Evolutionary conservation across 345 rosid genomes (phyloP), one percentile per base, ranked within the genome.

Genomic region (Citrus unshiu): DNA sequence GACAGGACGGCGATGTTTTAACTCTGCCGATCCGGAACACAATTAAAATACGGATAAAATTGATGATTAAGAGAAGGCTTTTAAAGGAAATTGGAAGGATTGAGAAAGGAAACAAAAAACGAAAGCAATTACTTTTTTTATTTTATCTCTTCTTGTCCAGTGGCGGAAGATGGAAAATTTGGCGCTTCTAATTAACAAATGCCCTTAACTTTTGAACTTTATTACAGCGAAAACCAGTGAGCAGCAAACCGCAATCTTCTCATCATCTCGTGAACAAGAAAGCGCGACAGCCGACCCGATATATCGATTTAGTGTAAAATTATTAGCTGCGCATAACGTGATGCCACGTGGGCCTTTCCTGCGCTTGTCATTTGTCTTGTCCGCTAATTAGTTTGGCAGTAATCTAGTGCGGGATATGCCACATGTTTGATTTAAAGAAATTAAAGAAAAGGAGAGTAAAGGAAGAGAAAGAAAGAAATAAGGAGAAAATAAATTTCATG

Each of bases 301-400:
- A 80, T 54, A 51, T 73, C 18, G n/a, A 39, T 9, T 18, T 35
- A 1, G 16, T 9, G n/a, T 29, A 9, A 32, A 57, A 49, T 77
- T 35, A 46, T 63, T 74, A 30, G 75, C 35, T 29, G 71, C 40
- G 19, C 32, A 18, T 25, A 57, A 27, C 61, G 10, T 70, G 62
- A 51, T 40, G 84, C 79, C 82, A 82, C 77, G 81, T 85, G 80
- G 59, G 7, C 29, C n/a, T 46, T 56, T 78, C 83, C 83, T 66
- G 32, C 77, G 21, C 43, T 68, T 62, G 68, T 43, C 49, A 59
- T 54, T 62, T 72, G 14, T 77, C 49, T 21, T 21, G 43, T 70
- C 67, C 74, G 34, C 49, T 54, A 18, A 46, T 35, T 29, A 12
- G 37, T n/a, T 5, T 6, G 29, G 67, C 1, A 14, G 18, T 25